Percentiles rank a stretch among this genome's conserved stretches.
Evolutionary conservation across 2,329 filamentous ascomycete genomes (phyloP).

Genomic region (Aspergillus jensenii): DNA sequence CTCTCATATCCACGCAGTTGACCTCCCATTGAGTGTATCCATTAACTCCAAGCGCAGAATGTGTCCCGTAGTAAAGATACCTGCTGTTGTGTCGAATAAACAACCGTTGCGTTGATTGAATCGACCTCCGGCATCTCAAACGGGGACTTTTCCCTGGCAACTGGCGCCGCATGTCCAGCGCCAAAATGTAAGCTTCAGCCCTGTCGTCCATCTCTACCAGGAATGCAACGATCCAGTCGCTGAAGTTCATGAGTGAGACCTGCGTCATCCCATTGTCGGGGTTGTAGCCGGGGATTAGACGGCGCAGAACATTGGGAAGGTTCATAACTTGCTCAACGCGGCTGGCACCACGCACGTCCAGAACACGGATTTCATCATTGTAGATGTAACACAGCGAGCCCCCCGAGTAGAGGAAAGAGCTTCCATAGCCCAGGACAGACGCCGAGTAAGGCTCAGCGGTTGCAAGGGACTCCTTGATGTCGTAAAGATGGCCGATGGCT

Average conservation of each 20-base stretch:
- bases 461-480: conserved; percentile 60
- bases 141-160: conserved; percentile 25
- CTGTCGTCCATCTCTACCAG: conserved; percentile 49
- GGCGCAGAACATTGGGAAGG: conserved; percentile 45
- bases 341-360: conserved; percentile 56
- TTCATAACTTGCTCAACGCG: conserved; percentile 58
- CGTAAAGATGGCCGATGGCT: conserved; percentile 61
- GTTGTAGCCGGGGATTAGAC: conserved; percentile 34
- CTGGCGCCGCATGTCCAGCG: conserved; percentile 44
- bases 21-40: conserved; percentile 65
- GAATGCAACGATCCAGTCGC: conserved; percentile 58
- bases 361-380: conserved; percentile 55
- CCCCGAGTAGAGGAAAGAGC: conserved; percentile 62
- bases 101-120: conserved; percentile 55
- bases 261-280: conserved; percentile 40
- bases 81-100: conserved; percentile 66
- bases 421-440: conserved; percentile 59
- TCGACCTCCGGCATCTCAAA: conserved; percentile 43
- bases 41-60: conserved; percentile 54
- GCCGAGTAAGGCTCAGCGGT: conserved; percentile 63
- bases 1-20: conserved; percentile 51
- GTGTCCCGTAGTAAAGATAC: conserved; percentile 67
- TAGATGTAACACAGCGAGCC: conserved; percentile 66
- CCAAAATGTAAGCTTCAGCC: conserved; percentile 54
- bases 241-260: conserved; percentile 59